Percentiles rank a stretch among this genome's conserved stretches.
These are phyloP conservation scores for Rhizophora mangle DNA, from an alignment of 345 rosid genomes.

Conservation along the genomic window DNA sequence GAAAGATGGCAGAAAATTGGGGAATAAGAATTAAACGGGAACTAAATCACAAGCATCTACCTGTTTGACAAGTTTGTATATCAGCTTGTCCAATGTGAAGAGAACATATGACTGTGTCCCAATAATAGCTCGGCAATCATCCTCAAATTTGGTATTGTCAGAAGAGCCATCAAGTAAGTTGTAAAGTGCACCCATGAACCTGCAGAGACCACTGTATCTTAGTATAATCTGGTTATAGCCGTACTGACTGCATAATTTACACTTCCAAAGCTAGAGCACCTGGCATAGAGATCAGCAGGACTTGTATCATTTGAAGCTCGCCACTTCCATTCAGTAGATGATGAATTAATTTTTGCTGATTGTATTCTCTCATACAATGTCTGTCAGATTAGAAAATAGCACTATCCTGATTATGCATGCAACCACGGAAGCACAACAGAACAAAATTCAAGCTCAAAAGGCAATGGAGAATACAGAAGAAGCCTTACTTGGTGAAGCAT, in stretches of 20 bases:
- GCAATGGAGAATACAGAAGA: background rate
- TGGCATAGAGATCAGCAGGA: constrained; percentile 74
- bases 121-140: constrained; percentile 91
- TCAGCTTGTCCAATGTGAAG: constrained; percentile 91
- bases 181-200: constrained; percentile 91
- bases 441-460: background rate
- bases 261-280: constrained; percentile 40
- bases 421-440: constrained; percentile 2
- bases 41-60: constrained; percentile 33
- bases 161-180: constrained; percentile 91
- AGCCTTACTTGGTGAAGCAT: constrained; percentile 92
- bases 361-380: constrained; percentile 78
- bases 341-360: constrained; percentile 89
- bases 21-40: background rate
- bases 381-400: constrained; percentile 35
- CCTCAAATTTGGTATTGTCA: constrained; percentile 91
- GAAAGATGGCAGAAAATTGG: background rate
- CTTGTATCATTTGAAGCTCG: constrained; percentile 63
- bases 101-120: constrained; percentile 95
- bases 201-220: constrained; percentile 22
- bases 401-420: constrained; percentile 12
- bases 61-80: constrained; percentile 88
- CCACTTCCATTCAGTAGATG: constrained; percentile 89
- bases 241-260: background rate
- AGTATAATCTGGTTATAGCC: constrained; percentile 6